Evolutionary conservation across 2,329 filamentous ascomycete species (phyloP).

Genomic region (Penicillium sp.): DNA sequence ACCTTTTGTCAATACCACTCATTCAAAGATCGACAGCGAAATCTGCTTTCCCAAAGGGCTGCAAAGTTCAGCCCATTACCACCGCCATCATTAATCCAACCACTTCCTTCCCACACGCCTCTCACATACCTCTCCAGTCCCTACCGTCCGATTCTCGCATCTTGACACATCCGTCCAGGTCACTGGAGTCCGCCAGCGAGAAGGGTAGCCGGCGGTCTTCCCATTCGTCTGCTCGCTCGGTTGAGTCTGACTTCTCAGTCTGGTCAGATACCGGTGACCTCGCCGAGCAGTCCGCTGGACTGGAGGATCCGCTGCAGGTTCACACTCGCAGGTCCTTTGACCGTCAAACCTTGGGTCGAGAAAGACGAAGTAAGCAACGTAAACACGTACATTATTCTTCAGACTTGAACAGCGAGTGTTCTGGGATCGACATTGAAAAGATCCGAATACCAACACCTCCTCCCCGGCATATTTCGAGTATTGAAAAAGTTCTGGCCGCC

Average conservation of each 20-base stretch:
- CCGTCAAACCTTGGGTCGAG: slow-evolving; percentile 54
- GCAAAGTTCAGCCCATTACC: slow-evolving; percentile 73
- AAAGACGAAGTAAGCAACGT: slow-evolving; percentile 43
- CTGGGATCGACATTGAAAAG: slow-evolving; percentile 38
- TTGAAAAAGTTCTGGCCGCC: slow-evolving; percentile 69
- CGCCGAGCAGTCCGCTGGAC: slow-evolving; percentile 82
- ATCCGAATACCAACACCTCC: slow-evolving; percentile 75
- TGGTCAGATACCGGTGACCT: slow-evolving; percentile 96
- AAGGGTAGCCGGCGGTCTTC: slow-evolving; percentile 56
- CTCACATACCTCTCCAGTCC: slow-evolving; percentile 84
- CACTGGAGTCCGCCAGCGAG: slow-evolving; percentile 45
- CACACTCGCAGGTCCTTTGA: slow-evolving; percentile 61
- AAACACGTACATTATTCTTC: slow-evolving; percentile 70
- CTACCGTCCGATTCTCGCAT: slow-evolving; percentile 48
- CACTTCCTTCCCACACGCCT: slow-evolving; percentile 61
- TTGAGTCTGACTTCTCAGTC: slow-evolving; percentile 69
- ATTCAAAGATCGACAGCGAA: slow-evolving; percentile 1
- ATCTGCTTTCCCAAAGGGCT: slow-evolving; percentile 52
- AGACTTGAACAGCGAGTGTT: slow-evolving; percentile 45
- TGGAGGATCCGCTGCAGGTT: slow-evolving; percentile 75
- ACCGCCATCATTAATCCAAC: slow-evolving; percentile 82
- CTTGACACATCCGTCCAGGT: slow-evolving; percentile 32
- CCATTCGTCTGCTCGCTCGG: slow-evolving; percentile 50
- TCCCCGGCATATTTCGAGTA: slow-evolving; percentile 62
- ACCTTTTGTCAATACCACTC: slow-evolving; percentile 8